Evolutionary conservation across 495 filamentous ascomycete genomes (phyloP), one percentile per base, ranked within the genome.

Genomic region (Durotheca rogersii): DNA sequence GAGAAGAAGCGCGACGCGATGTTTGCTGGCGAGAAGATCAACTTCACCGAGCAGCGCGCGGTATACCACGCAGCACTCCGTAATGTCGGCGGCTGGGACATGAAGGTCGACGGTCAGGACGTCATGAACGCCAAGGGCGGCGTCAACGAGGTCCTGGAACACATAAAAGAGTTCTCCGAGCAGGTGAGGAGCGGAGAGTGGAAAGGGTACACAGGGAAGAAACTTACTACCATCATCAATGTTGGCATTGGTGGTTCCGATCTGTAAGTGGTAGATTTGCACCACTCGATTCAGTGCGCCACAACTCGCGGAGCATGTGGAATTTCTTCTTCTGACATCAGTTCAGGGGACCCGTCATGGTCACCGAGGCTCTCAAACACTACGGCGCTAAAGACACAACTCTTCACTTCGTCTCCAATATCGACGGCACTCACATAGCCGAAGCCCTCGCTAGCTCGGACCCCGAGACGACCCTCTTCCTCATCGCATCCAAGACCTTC

Each of bases 161-260:
- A 98, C 72, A 96, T 98, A 83, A 93, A 94, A 74, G 88, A 88
- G 64, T 98, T 98, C 75, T 89, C 88, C 16, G 87, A 96, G 69
- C 86, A 94, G 73, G 87, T 98, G 21, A 77, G 93, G 53, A 92
- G 87, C 70, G 93, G 94, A 45, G 85, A 89, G 69, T 98, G 93
- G 94, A 97, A 94, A 80, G 93, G 93, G 38, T 96, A 86, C 74
- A 90, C 88, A n/a, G 93, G 94, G 64, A 96, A 97, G 86, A 86
- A 87, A 74, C 88, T 98, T 61, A 87, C 89, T 49, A 97, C 82
- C 65, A 93, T 98, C 63, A 72, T 98, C 81, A 98, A 98, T 71
- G 83, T 98, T 67, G 93, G 93, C 64, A 98, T 98, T 71, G 93
- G 93, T 73, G 93, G 93, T 57, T 96, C 92, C 44, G 93, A 98